These are phyloP conservation scores for Ulota crispa DNA, from an alignment of 225 moss, liverwort and hornwort genomes.

Conservation along the genomic window DNA sequence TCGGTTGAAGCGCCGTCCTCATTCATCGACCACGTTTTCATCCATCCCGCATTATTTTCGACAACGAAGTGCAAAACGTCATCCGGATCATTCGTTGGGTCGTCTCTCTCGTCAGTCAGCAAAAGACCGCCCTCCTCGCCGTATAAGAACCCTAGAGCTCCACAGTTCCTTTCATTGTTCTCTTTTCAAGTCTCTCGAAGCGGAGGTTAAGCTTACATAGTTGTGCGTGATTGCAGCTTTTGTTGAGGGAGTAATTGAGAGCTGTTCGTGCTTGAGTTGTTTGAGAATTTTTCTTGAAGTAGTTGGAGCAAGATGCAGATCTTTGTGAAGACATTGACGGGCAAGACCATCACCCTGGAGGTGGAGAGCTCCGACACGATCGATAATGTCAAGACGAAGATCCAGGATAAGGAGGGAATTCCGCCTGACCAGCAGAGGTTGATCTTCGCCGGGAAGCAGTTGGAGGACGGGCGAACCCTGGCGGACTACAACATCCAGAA, in stretches of 20 bases:
- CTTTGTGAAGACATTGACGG: conserved; percentile 38
- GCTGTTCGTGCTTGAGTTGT: fast-evolving
- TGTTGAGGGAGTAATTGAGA: background rate
- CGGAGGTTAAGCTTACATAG: background rate
- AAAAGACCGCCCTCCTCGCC: background rate
- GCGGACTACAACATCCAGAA: conserved; percentile 28
- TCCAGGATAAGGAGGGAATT: conserved; percentile 16
- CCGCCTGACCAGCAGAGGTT: conserved; percentile 19
- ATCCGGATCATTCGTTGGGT: conserved; percentile 10
- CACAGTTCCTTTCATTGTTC: fast-evolving
- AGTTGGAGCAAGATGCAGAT: conserved; percentile 32
- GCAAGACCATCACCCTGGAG: conserved; percentile 19
- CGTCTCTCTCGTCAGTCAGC: conserved; percentile 14
- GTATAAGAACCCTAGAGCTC: conserved; percentile 12
- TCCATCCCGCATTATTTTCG: fast-evolving
- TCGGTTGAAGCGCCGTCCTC: background rate
- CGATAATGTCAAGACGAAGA: conserved; percentile 24
- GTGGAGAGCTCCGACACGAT: conserved; percentile 20
- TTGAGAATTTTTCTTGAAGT: background rate
- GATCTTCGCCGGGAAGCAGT: conserved; percentile 27
- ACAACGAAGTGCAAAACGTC: background rate
- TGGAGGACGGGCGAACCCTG: conserved; percentile 5
- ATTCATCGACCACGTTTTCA: background rate
- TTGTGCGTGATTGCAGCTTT: background rate
- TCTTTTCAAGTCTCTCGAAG: background rate